Evolutionary conservation across 768 basidiomycete species (phyloP), one percentile per base, ranked within the genome.

Genomic region (Lactifluus volemus): DNA sequence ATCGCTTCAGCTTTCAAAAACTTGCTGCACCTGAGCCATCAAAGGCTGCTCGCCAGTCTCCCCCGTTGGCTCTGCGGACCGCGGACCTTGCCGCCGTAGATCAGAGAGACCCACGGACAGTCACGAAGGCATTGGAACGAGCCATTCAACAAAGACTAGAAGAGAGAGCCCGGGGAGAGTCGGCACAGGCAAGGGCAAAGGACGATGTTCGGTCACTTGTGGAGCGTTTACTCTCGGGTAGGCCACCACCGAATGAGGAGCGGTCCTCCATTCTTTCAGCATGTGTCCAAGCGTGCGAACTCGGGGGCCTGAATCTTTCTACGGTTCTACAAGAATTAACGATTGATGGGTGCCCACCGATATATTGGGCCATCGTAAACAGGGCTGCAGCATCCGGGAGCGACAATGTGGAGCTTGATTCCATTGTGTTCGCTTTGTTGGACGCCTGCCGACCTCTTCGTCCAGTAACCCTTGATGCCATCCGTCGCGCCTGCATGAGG

Each of bases 401-500:
- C 45, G 5, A 49, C 2, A 25, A 47, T 15, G 52, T 55, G 3
- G 70, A 81, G 11, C 12, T 30, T 7, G 63, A 57, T 50, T 50
- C 63, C 19, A 76, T 78, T 0, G 71, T 88, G n/a, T 73, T 88
- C 48, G 74, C 76, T 4, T 75, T 82, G 59, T 79, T 85, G 0
- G 69, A 79, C 1, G 68, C 73, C 4, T 67, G 63, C 25, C 39
- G 61, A 10, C 83, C 84, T 0, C 70, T 82, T 5, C 77, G 78
- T 6, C 30, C 55, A 8, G 34, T 34, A 5, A 57, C 51, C 8
- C 30, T 58, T 17, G 11, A 45, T 7, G 87, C 89, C 36, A 74
- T 88, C 32, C 80, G 85, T 1, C 76, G 81, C 7, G 88, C 85
- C 0, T 90, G 88, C 67, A 73, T 88, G 39, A 72, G 82, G 42